These are phyloP conservation scores for Rhizophora mangle DNA, from an alignment of 345 rosid genomes.

Conservation along the genomic window DNA sequence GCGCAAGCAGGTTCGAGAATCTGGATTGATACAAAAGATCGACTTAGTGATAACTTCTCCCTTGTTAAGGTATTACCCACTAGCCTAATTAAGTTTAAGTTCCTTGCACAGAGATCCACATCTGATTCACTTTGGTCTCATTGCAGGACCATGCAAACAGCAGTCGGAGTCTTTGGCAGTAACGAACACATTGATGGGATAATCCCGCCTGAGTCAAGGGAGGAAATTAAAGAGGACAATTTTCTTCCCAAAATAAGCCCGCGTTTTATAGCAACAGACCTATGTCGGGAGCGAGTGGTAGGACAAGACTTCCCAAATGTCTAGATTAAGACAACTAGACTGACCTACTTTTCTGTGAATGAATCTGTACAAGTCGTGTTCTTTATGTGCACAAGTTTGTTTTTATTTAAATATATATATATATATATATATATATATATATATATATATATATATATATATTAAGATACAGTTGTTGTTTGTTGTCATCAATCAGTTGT, in stretches of 20 bases:
- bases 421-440: too few relatives aligned
- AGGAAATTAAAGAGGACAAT: conserved; percentile 23
- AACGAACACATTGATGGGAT: conserved; percentile 25
- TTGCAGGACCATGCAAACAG: conserved; percentile 76
- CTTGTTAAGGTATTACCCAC: conserved; percentile 38
- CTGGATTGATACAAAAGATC: conserved; percentile 32
- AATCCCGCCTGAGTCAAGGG: conserved; percentile 15
- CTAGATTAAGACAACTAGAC: too few relatives aligned
- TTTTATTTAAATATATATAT: too few relatives aligned
- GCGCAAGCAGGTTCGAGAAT: conserved; percentile 34
- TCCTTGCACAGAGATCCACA: not conserved
- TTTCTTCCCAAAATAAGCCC: conserved; percentile 29
- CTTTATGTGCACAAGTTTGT: too few relatives aligned
- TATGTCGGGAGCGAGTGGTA: conserved; percentile 75
- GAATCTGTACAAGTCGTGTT: too few relatives aligned
- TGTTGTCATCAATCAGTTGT: not conserved
- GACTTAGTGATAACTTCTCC: conserved; percentile 63
- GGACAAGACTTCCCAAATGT: not conserved
- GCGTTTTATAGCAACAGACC: conserved; percentile 62
- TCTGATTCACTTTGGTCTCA: not conserved
- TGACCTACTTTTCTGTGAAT: too few relatives aligned
- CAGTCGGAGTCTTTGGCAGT: conserved; percentile 56
- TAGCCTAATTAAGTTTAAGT: not conserved
- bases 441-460: too few relatives aligned
- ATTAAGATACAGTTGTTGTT: not conserved